Evolutionary conservation across 345 rosid genomes (phyloP).

Genomic region (Sisymbrium irio): DNA sequence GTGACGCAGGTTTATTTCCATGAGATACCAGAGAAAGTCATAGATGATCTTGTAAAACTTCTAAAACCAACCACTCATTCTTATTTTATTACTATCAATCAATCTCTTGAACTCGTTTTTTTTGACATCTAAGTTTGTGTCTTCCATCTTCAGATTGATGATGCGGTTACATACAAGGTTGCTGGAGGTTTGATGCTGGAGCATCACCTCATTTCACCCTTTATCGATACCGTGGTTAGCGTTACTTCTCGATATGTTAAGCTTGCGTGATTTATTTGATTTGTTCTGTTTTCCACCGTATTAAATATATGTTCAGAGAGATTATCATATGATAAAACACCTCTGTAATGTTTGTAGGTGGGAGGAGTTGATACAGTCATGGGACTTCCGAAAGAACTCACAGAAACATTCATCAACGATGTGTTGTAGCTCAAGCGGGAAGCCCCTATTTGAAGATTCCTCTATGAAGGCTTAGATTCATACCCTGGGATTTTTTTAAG

Average conservation of each 20-base stretch:
- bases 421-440: constrained; percentile 39
- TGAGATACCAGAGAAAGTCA: constrained; percentile 77
- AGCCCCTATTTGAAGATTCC: not conserved
- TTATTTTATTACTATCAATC: not conserved
- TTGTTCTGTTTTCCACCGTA: not conserved
- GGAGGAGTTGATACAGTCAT: constrained; percentile 79
- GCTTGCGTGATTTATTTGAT: not conserved
- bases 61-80: not conserved
- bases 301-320: constrained; percentile 35
- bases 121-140: not conserved
- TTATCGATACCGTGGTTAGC: constrained; percentile 77
- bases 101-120: not conserved
- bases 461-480: constrained; percentile 9
- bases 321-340: constrained; percentile 45
- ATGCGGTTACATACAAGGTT: constrained; percentile 58
- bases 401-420: constrained; percentile 62
- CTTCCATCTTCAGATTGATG: constrained; percentile 55
- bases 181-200: constrained; percentile 92
- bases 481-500: not conserved
- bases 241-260: not conserved
- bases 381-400: constrained; percentile 88
- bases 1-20: constrained; percentile 80
- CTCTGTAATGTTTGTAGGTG: constrained; percentile 45
- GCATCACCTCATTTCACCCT: constrained; percentile 79
- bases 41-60: constrained; percentile 67